Conservation (phyloP, 176 grass and related monocot genomes). For the Pontederia crassipes region DNA sequence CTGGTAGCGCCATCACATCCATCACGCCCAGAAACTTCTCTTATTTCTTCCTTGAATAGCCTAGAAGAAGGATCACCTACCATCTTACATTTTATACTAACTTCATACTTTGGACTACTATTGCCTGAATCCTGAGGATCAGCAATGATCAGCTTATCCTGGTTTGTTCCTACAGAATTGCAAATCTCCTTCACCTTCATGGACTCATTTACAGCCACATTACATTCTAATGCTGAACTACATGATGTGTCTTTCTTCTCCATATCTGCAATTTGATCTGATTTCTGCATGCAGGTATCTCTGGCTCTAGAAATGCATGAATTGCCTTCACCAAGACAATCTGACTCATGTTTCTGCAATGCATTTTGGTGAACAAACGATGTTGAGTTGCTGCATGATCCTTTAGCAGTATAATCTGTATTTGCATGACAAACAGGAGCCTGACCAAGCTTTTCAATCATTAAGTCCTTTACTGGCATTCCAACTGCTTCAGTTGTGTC, state of each 20-base stretch:
- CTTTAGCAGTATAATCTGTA: neutral
- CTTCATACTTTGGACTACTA: slow-evolving; percentile 7
- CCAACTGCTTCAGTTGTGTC: slow-evolving; percentile 42
- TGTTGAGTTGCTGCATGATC: neutral
- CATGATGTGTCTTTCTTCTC: slow-evolving; percentile 35
- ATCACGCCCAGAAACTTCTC: slow-evolving; percentile 20
- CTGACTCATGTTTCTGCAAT: slow-evolving; percentile 11
- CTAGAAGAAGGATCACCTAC: slow-evolving; percentile 18
- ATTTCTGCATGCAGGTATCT: slow-evolving; percentile 11
- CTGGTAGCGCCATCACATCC: slow-evolving; percentile 21
- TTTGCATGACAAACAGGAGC: neutral
- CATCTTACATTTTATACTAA: slow-evolving; percentile 13
- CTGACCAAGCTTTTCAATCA: neutral
- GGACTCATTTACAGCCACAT: slow-evolving; percentile 24
- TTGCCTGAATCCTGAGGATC: neutral
- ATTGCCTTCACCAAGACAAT: slow-evolving; percentile 37
- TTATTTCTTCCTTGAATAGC: slow-evolving; percentile 18
- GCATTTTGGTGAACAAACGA: neutral
- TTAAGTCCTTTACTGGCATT: slow-evolving; percentile 28
- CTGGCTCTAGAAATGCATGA: slow-evolving; percentile 44
- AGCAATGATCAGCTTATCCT: slow-evolving; percentile 17
- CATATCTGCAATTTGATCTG: neutral
- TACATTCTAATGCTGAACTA: slow-evolving; percentile 38
- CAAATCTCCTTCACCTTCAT: slow-evolving; percentile 8
- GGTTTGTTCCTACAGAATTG: neutral